Evolutionary conservation across 73 alveolate genomes (phyloP).

Genomic region (Urostyla sp.): DNA sequence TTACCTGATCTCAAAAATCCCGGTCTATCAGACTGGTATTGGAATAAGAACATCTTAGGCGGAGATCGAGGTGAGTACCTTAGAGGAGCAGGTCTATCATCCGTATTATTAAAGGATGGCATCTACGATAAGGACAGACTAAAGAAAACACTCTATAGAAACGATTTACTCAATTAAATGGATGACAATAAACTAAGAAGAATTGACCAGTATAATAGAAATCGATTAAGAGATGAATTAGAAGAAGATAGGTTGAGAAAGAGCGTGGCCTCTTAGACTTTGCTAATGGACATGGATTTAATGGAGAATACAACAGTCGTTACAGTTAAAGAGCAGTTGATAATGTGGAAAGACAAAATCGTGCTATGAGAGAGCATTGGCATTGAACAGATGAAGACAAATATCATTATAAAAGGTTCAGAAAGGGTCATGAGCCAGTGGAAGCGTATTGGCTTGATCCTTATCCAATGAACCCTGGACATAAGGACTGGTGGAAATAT

Average conservation of each 20-base stretch:
- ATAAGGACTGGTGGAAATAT: slow-evolving; percentile 28
- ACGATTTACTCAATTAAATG: slow-evolving; percentile 36
- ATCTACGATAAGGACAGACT: slow-evolving; percentile 12
- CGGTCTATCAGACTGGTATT: slow-evolving; percentile 21
- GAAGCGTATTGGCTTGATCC: slow-evolving; percentile 48
- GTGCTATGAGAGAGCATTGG: slow-evolving; percentile 36
- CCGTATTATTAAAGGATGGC: background rate
- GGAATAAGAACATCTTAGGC: no score
- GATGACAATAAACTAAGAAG: slow-evolving; percentile 49
- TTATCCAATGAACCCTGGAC: background rate
- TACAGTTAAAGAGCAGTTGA: slow-evolving; percentile 15
- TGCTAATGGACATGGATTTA: background rate
- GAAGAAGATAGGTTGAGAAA: slow-evolving; percentile 38
- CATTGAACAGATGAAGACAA: slow-evolving; percentile 41
- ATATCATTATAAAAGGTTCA: slow-evolving; percentile 34
- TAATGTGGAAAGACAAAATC: slow-evolving; percentile 29
- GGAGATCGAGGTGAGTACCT: slow-evolving; percentile 12
- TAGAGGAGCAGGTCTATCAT: slow-evolving; percentile 20
- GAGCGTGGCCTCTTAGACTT: no score
- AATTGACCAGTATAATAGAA: background rate
- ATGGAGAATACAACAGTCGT: background rate
- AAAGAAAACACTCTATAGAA: slow-evolving; percentile 31
- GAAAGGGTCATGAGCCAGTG: slow-evolving; percentile 47
- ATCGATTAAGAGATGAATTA: background rate
- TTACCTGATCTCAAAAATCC: slow-evolving; percentile 46